phyloP scores from a whole-genome alignment of 805 yeast species.

The Starmerella floris region DNA sequence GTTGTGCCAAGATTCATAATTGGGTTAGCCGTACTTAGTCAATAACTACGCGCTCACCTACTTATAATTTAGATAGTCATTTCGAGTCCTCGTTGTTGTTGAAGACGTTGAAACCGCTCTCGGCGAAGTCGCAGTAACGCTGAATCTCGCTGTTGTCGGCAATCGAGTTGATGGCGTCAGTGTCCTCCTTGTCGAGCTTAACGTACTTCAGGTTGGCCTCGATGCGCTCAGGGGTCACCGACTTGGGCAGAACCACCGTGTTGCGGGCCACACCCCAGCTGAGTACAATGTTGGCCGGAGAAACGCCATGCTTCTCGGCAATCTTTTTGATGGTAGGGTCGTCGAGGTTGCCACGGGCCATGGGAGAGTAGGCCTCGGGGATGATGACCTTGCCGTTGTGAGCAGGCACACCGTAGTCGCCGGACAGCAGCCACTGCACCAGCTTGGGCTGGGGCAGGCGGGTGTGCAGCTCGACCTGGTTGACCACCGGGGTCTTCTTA shows the following conservation, averaged over 20 bases:
- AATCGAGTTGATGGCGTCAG: constrained; percentile 25
- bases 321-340: constrained; percentile 42
- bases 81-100: constrained; percentile 22
- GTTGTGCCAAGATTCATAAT: too few relatives aligned
- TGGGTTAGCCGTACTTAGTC: too few relatives aligned
- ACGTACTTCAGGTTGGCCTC: constrained; percentile 31
- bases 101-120: constrained; percentile 16
- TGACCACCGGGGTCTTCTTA: constrained; percentile 46
- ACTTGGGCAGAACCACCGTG: constrained; percentile 52
- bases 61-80: too few relatives aligned
- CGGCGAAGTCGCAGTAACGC: constrained; percentile 20
- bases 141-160: constrained; percentile 11
- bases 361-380: constrained; percentile 66
- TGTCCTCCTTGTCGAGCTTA: constrained; percentile 33
- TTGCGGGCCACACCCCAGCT: constrained; percentile 36
- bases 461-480: constrained; percentile 71
- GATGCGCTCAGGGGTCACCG: constrained; percentile 53
- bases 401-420: constrained; percentile 18
- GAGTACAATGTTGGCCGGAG: constrained; percentile 24
- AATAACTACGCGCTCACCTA: too few relatives aligned
- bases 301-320: constrained; percentile 40
- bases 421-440: constrained; percentile 36
- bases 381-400: constrained; percentile 36
- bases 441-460: constrained; percentile 52
- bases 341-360: constrained; percentile 54